Base-by-base conservation (phyloP, 2,329 filamentous ascomycete genomes). In the Ambrosiella xylebori region DNA sequence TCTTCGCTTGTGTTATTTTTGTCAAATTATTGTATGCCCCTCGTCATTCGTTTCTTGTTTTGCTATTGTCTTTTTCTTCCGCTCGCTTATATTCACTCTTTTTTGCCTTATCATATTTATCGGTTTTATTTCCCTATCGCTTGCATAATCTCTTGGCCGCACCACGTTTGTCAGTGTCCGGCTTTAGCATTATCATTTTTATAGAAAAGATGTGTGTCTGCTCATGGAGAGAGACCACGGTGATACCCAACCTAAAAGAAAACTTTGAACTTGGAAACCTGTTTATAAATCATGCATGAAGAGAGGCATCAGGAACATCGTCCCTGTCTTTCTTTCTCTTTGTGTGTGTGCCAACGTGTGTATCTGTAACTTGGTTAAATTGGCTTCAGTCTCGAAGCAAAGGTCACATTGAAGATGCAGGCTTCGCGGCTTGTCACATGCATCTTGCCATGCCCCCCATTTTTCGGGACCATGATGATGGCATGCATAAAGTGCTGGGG, bases 141-240 rank as follows among this genome's bases (percentile, higher is more conserved):
- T 51, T 54, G 37, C 15, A 17, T 54, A 39, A 41, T 35, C 39
- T 55, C 15, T 41, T 15, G 17, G 19, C 15, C 38, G 17, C 9
- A 7, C 13, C 39, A 44, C n/a, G 38, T 3, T 19, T 12, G 9
- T 35, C 38, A 3, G 11, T 11, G 15, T 44, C 15, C 47, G 50
- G 56, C 56, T 41, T 57, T 57, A 41, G 44, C 49, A 51, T 7
- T 37, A 57, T 39, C 55, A 51, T 50, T 39, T 52, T 13, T 54
- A 57, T 54, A 57, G 56, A 57, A 44, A 57, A 36, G 49, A 50
- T 37, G 45, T 53, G 56, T 41, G 38, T 57, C 50, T 35, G 53
- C 53, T n/a, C 53, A 38, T n/a, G 38, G 38, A 57, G 19, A 53
- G 40, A 41, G 56, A 49, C 49, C 56, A 54, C 40, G 47, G 47